A percentile compares a stretch with the other conserved stretches of the same genome.
Evolutionary conservation across 169 alveolate species (phyloP).

Genomic region (Plasmodium yoelii): DNA sequence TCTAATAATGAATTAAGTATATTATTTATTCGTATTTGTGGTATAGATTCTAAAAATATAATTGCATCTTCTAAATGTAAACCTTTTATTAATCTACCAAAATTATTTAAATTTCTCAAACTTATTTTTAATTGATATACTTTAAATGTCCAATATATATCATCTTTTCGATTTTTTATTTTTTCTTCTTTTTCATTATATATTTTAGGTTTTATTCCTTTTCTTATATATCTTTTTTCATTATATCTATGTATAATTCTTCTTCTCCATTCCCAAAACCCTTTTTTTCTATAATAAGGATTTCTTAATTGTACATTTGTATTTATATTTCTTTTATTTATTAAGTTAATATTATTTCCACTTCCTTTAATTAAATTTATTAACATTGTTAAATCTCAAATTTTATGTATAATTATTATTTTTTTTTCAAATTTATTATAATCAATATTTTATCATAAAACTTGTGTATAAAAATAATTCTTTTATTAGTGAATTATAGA

Average conservation of each 20-base stretch:
- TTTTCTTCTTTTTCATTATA: slow-evolving; percentile 78
- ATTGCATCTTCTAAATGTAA: slow-evolving; percentile 86
- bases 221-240: slow-evolving; percentile 78
- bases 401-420: too few relatives aligned
- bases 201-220: slow-evolving; percentile 82
- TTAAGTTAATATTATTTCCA: slow-evolving; percentile 1
- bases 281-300: slow-evolving; percentile 87
- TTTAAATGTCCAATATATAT: slow-evolving; percentile 83
- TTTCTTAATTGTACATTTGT: slow-evolving; percentile 82
- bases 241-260: slow-evolving; percentile 79
- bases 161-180: slow-evolving; percentile 76
- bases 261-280: slow-evolving; percentile 88
- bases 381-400: slow-evolving; percentile 7
- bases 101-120: slow-evolving; percentile 80
- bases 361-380: neutral
- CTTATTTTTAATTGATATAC: slow-evolving; percentile 85
- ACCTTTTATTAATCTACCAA: slow-evolving; percentile 79
- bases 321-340: slow-evolving; percentile 61
- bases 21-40: slow-evolving; percentile 81
- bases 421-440: neutral
- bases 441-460: neutral
- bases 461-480: too few relatives aligned
- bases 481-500: too few relatives aligned
- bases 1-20: slow-evolving; percentile 81
- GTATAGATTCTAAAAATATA: slow-evolving; percentile 85